Base-by-base conservation (phyloP, 805 yeast genomes). In the Phaffomyces thermotolerans region DNA sequence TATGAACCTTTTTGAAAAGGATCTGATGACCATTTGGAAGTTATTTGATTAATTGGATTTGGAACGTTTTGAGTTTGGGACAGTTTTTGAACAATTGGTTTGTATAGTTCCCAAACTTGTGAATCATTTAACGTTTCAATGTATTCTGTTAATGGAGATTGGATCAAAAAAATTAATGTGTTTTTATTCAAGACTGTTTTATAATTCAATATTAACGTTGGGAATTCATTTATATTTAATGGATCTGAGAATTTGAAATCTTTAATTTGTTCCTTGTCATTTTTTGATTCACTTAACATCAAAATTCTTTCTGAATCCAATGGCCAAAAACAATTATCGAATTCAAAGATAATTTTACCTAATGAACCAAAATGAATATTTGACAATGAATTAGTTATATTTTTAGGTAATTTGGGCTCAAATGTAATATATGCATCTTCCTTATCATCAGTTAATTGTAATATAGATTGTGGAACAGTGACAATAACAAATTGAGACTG, bases 1-100 rank as follows among this genome's bases (percentile, higher is more conserved):
- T 87, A 91, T 1, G 96, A 79, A 3, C 98, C 98, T 43, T 84
- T 65, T 3, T 86, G 72, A 56, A 72, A 86, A 1, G 88, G 87
- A 52, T 90, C 95, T 2, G 60, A 58, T 1, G 95, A 82, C 98
- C 98, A 91, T 24, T 78, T 66, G 0, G 91, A 75, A 2, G 73
- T 72, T 0, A 80, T 62, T 0, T 68, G 58, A 41, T 71, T 72
- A 4, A 42, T 58, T 38, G 72, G 78, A 2, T 46, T 42, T 6
- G 75, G 75, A 0, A 45, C 62, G 52, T 53, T 51, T 40, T 33
- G 1, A 12, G 9, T 31, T 31, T 14, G 43, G 33, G 54, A 45
- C 13, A 42, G 12, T 9, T 47, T 42, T 37, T 31, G 45, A 20
- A 48, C 48, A 34, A 35, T 46, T 13, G 90, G 90, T 50, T 68